phyloP scores from a whole-genome alignment of 306 rosid species.

The Psophocarpus tetragonolobus region DNA sequence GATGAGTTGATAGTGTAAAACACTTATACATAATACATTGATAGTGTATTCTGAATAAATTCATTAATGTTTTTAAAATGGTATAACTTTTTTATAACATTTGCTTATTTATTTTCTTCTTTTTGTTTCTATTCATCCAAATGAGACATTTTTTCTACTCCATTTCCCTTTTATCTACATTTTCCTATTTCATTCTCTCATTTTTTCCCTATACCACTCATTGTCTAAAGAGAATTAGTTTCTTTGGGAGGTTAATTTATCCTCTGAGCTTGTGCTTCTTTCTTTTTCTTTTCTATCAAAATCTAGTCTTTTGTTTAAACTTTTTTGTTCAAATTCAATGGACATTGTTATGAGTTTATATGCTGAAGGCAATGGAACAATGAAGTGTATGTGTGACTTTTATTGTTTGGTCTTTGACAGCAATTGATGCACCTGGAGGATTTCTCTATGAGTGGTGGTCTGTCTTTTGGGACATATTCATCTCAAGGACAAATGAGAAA shows the following conservation, averaged over 20 bases:
- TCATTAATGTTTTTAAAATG: neutral
- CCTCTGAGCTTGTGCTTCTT: neutral
- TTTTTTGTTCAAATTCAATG: neutral
- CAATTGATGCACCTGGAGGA: conserved; percentile 98
- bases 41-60: neutral
- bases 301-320: neutral
- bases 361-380: neutral
- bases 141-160: neutral
- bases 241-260: neutral
- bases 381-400: conserved; percentile 9
- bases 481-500: conserved; percentile 82
- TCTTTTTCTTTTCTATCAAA: neutral
- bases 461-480: conserved; percentile 96
- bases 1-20: neutral
- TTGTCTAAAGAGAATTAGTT: neutral
- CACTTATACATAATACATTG: neutral
- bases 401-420: conserved; percentile 52
- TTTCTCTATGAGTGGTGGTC: conserved; percentile 97
- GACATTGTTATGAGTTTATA: neutral
- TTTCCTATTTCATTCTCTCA: neutral
- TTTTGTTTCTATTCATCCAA: neutral
- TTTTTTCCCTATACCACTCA: neutral
- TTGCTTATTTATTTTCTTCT: neutral
- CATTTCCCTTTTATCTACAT: neutral
- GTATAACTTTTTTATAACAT: neutral